Conservation (phyloP, 2,329 filamentous ascomycete genomes). For the Colletotrichum tanaceti region DNA sequence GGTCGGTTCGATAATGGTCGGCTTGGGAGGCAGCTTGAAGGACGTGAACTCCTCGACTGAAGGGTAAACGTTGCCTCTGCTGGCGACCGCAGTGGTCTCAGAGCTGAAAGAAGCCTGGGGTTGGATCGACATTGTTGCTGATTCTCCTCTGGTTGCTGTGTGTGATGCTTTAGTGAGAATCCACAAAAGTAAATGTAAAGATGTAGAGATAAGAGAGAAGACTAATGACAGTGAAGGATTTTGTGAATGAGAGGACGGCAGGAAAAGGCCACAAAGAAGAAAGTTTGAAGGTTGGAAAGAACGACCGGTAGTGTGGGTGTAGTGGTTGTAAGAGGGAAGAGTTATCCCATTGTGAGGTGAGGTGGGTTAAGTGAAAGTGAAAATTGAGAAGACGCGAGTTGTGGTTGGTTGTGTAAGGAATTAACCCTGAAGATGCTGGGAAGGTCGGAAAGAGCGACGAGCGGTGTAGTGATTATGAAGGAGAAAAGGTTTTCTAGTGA, state of each 20-base stretch:
- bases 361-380: neutral
- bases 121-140: conserved; percentile 12
- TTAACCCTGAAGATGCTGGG: too few species aligned
- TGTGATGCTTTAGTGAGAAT: too few species aligned
- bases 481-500: neutral
- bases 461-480: neutral
- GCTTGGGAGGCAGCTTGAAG: conserved; percentile 22
- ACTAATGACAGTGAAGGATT: neutral
- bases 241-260: neutral
- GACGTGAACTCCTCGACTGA: conserved; percentile 17
- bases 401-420: too few species aligned
- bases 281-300: neutral
- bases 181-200: neutral
- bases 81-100: conserved; percentile 21
- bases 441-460: too few species aligned
- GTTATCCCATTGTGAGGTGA: conserved; percentile 17
- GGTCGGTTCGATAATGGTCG: neutral
- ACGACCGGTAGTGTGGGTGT: neutral
- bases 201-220: neutral
- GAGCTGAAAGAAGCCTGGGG: conserved; percentile 31
- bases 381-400: too few species aligned
- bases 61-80: conserved; percentile 13
- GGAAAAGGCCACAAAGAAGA: neutral
- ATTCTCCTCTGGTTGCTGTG: too few species aligned
- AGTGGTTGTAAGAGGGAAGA: neutral